These are phyloP conservation scores for Ustilago cynodontis DNA, from an alignment of 1,284 basidiomycete genomes.

Conservation along the genomic window DNA sequence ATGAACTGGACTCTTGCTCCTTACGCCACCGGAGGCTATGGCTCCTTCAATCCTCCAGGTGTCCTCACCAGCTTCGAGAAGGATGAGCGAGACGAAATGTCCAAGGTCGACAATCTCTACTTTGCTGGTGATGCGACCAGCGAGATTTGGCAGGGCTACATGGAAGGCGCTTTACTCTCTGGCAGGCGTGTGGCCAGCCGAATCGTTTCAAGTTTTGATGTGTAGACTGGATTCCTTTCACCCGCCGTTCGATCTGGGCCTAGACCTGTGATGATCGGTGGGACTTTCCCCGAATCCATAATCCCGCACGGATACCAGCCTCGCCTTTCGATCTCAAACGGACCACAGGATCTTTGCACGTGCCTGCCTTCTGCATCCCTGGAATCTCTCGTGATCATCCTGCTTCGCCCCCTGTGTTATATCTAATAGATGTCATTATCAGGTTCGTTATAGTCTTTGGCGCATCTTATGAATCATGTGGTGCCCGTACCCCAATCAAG, in stretches of 20 bases:
- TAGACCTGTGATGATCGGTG: background rate
- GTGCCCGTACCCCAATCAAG: too few relatives aligned
- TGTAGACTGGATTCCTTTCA: conserved; percentile 5
- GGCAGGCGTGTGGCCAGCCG: conserved; percentile 32
- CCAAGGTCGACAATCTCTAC: conserved; percentile 33
- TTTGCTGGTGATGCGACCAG: conserved; percentile 47
- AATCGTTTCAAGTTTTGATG: conserved; percentile 29
- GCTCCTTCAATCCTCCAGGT: conserved; percentile 45
- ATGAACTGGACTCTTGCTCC: conserved; percentile 44
- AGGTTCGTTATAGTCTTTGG: too few relatives aligned
- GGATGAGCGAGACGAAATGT: conserved; percentile 36
- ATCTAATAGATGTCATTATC: too few relatives aligned
- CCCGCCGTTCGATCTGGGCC: too few relatives aligned
- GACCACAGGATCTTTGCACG: background rate
- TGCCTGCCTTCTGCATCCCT: too few relatives aligned
- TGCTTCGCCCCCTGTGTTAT: too few relatives aligned
- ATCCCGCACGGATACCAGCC: background rate
- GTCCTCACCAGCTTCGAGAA: conserved; percentile 45
- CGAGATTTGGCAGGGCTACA: conserved; percentile 51
- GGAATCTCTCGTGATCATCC: too few relatives aligned
- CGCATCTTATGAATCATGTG: too few relatives aligned
- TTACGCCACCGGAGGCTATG: conserved; percentile 43
- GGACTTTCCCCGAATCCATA: background rate
- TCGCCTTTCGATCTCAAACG: background rate
- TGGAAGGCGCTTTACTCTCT: conserved; percentile 48